Base-by-base conservation (phyloP, 768 basidiomycete species). In the Lactarius pseudohatsudake region DNA sequence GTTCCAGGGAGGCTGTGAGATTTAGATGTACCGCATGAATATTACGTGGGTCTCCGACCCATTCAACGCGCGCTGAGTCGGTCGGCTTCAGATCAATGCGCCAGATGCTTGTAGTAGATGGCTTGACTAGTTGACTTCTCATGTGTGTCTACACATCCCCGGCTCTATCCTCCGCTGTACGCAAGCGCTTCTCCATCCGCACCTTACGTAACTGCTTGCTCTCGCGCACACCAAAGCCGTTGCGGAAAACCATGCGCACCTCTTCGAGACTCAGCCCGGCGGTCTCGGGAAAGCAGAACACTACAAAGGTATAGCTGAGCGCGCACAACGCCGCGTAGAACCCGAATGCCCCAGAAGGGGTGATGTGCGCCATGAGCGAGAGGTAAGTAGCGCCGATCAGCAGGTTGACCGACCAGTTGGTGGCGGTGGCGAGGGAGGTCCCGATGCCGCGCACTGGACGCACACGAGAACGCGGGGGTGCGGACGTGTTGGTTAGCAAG, bases 361-460 rank as follows among this genome's bases (percentile, higher is more conserved):
- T 90, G 71, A 90, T 90, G 40, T 78, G 77, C 26, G 83, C 79
- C 86, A 93, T 91, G 58, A 94, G 82, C 9, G 87, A 88, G 57
- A 92, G 85, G 76, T 91, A 94, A 9, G 92, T 94, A 18, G 89
- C 84, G 7, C 85, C 85, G 72, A 92, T 90, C 71, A 92, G 80
- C 36, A 93, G 79, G 75, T 92, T 94, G 13, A 82, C 82, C 34
- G 82, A 82, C 91, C 91, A 93, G 76, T 92, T 92, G 26, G 86
- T 87, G 5, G 89, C 87, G 0, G 91, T 91, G 11, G 86, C 81
- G 57, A 91, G 80, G 0, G 87, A 88, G 8, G 89, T 89, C 36
- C 90, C 91, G 64, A 92, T 84, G 2, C 92, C 91, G 59, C 91
- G 84, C 20, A 90, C 88, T 88, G 62, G 10, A 47, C 6, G 2